Percentiles rank a stretch among this genome's conserved stretches.
phyloP scores from a whole-genome alignment of 2,329 filamentous ascomycete species.

The Fusarium veterinarium region DNA sequence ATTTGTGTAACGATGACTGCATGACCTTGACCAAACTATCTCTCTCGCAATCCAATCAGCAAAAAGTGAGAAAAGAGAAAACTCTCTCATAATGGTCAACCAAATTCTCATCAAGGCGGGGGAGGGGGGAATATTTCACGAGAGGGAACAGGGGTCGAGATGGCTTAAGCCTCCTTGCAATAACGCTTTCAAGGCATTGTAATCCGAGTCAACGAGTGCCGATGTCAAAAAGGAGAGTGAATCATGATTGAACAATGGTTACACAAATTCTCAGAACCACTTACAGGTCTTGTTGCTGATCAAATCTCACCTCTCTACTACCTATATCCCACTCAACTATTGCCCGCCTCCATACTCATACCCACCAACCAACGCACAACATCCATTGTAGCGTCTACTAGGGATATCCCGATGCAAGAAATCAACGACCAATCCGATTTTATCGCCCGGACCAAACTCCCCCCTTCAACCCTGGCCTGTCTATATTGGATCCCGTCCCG shows the following conservation, averaged over 20 bases:
- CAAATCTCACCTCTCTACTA: not conserved
- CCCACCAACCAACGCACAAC: slow-evolving; percentile 7
- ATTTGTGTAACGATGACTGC: not conserved
- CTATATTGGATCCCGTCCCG: not conserved
- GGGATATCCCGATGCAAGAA: slow-evolving; percentile 15
- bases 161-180: not conserved
- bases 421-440: slow-evolving; percentile 5
- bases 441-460: not conserved
- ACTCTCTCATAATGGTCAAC: not conserved
- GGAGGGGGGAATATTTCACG: slow-evolving; percentile 11
- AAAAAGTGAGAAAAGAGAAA: slow-evolving; percentile 16
- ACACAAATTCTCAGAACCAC: not conserved
- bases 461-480: not conserved
- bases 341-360: not conserved
- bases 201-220: not conserved
- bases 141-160: slow-evolving; percentile 19
- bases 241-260: not conserved
- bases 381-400: slow-evolving; percentile 3
- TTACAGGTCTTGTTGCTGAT: not conserved
- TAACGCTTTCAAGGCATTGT: not conserved
- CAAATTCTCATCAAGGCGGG: slow-evolving; percentile 8
- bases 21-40: not conserved
- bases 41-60: not conserved
- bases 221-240: not conserved
- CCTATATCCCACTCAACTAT: not conserved